Conservation (phyloP, 768 basidiomycete species). For the Russula compacta region DNA sequence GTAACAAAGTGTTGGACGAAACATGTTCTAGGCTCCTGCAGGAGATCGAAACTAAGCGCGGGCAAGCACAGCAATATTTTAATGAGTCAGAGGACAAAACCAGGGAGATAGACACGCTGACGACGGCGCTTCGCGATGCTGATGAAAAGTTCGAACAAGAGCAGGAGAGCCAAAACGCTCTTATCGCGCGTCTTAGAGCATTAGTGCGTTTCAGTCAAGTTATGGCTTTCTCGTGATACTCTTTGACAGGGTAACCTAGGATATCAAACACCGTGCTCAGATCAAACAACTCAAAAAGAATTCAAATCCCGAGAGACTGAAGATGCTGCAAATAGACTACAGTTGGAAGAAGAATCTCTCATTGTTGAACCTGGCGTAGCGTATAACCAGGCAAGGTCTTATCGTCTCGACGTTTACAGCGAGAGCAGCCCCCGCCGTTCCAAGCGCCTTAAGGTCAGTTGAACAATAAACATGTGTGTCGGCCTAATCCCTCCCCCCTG, state of each 20-base stretch:
- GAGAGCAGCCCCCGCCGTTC: neutral
- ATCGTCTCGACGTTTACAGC: constrained; percentile 6
- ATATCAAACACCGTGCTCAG: constrained; percentile 7
- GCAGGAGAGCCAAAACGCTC: neutral
- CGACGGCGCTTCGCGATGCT: neutral
- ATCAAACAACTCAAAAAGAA: constrained; percentile 7
- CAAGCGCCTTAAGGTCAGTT: neutral
- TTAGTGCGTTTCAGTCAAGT: constrained; percentile 1
- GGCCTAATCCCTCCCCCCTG: no score
- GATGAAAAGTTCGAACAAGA: neutral
- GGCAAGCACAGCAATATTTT: neutral
- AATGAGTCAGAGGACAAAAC: neutral
- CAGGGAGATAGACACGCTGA: neutral
- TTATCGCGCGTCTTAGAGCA: constrained; percentile 6
- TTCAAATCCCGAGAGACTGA: neutral
- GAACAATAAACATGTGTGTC: neutral
- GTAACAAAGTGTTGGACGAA: neutral
- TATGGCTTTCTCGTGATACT: neutral
- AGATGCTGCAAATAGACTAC: neutral
- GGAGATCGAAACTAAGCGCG: neutral
- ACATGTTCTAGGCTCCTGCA: neutral
- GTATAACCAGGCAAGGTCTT: neutral
- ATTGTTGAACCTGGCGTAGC: neutral
- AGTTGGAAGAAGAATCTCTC: constrained; percentile 7
- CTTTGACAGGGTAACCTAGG: neutral